phyloP scores from a whole-genome alignment of 768 basidiomycete species.

The Boletus vinaceobasis region DNA sequence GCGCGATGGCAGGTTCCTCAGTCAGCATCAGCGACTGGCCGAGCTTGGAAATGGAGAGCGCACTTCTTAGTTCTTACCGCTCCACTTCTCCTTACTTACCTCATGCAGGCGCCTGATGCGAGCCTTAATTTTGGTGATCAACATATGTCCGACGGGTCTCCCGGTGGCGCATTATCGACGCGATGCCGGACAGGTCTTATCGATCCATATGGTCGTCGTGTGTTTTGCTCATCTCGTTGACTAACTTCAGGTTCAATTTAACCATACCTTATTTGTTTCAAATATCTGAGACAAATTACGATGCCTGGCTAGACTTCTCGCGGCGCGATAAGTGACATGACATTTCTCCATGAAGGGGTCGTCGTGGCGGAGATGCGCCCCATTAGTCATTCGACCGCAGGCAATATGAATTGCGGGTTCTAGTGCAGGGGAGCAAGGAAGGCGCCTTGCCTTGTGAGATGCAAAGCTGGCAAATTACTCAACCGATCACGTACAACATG shows the following conservation, averaged over 20 bases:
- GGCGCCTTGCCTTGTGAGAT: background rate
- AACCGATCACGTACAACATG: conserved; percentile 18
- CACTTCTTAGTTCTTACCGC: background rate
- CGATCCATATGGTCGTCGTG: background rate
- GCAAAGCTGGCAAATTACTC: background rate
- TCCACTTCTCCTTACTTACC: conserved; percentile 3
- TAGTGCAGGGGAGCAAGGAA: background rate
- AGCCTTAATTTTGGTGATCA: conserved; percentile 9
- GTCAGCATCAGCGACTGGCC: background rate
- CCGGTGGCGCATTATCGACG: conserved; percentile 8
- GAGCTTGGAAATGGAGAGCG: background rate
- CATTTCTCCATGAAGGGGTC: conserved; percentile 4
- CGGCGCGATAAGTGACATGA: background rate
- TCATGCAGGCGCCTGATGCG: background rate
- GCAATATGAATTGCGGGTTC: background rate
- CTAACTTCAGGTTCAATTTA: conserved; percentile 1
- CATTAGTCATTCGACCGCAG: background rate
- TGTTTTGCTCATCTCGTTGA: background rate
- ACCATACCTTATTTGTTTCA: conserved; percentile 8
- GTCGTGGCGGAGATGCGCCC: background rate
- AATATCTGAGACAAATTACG: conserved; percentile 1
- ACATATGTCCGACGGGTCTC: background rate
- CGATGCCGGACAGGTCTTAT: conserved; percentile 6
- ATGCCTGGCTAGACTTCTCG: background rate
- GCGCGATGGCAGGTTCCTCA: background rate